A percentile compares a stretch with the other conserved stretches of the same genome.
These are phyloP conservation scores for Gentiana macrophylla DNA, from an alignment of 257 asterid species.

Conservation along the genomic window DNA sequence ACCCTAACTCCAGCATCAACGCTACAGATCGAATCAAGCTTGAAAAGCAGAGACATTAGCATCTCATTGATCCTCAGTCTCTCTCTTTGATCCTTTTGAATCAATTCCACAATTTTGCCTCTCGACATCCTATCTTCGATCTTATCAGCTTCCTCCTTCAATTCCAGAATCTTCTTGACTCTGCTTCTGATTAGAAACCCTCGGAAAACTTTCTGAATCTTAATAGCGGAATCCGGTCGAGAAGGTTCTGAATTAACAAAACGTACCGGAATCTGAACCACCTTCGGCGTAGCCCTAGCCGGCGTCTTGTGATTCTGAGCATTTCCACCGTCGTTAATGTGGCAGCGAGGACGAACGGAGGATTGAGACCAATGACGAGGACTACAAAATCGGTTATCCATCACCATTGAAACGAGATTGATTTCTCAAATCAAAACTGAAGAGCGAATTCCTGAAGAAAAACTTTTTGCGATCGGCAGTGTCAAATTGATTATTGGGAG, in stretches of 20 bases:
- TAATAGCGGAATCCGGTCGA: slow-evolving; percentile 39
- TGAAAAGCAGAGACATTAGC: slow-evolving; percentile 58
- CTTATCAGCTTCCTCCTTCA: slow-evolving; percentile 45
- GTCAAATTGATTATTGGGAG: neutral
- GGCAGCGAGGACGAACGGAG: slow-evolving; percentile 9
- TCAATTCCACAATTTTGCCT: slow-evolving; percentile 28
- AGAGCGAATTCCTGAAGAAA: too few species aligned
- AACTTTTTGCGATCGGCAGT: neutral
- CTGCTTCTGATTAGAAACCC: slow-evolving; percentile 52
- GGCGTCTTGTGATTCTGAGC: too few species aligned
- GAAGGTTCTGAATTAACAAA: slow-evolving; percentile 19
- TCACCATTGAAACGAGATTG: neutral
- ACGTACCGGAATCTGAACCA: slow-evolving; percentile 57
- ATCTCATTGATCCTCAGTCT: slow-evolving; percentile 53
- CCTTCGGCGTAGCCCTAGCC: slow-evolving; percentile 20
- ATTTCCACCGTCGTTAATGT: too few species aligned
- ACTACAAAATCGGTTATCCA: slow-evolving; percentile 36
- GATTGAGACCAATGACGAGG: slow-evolving; percentile 20
- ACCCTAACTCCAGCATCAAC: slow-evolving; percentile 53
- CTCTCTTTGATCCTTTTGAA: slow-evolving; percentile 38
- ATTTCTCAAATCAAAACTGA: neutral
- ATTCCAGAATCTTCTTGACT: slow-evolving; percentile 22
- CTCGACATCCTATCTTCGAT: slow-evolving; percentile 34
- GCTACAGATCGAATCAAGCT: slow-evolving; percentile 58
- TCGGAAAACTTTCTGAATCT: slow-evolving; percentile 67